phyloP scores from a whole-genome alignment of 257 asterid genomes.

The Nicotiana tomentosiformis region DNA sequence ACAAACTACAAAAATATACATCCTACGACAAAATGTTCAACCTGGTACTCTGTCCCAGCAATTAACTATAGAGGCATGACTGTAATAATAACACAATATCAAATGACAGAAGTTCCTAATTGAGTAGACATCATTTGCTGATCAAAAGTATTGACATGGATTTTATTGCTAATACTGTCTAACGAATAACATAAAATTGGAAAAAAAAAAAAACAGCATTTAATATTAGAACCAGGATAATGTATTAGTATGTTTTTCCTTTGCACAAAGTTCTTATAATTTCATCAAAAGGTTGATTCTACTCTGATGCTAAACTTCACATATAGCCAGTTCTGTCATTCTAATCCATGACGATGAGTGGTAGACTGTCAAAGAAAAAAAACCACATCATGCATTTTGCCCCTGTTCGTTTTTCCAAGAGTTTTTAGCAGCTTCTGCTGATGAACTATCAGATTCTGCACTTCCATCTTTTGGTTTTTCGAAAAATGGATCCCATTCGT shows the following conservation, averaged over 20 bases:
- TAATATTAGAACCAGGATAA: neutral
- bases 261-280: neutral
- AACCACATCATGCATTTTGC: constrained; percentile 13
- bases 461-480: constrained; percentile 38
- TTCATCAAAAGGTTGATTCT: neutral
- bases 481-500: constrained; percentile 85
- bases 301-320: neutral
- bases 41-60: neutral
- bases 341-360: neutral
- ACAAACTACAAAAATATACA: neutral
- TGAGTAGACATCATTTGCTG: neutral
- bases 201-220: neutral
- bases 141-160: constrained; percentile 8
- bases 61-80: neutral
- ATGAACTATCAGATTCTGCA: constrained; percentile 28
- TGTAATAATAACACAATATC: neutral
- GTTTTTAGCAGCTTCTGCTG: constrained; percentile 53
- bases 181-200: neutral
- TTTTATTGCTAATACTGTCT: constrained; percentile 8
- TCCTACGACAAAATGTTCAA: neutral
- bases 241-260: neutral
- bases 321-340: neutral
- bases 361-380: neutral
- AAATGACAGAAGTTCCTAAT: neutral
- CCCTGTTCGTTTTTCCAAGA: constrained; percentile 57